Conservation (phyloP, 202 grass and related monocot genomes). For the Setaria italica region DNA sequence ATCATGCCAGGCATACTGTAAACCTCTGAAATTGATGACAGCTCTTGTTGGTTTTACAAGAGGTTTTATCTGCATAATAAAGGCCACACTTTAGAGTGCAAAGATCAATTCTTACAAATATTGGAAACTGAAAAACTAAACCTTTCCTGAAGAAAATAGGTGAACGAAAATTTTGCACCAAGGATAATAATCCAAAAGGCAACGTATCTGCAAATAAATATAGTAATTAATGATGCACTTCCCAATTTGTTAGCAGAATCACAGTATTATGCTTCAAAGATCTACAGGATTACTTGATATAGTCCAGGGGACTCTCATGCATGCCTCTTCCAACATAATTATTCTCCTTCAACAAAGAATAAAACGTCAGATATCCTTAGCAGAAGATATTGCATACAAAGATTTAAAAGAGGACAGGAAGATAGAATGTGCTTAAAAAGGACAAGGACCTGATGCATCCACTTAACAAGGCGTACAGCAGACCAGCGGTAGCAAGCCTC, state of each 20-base stretch:
- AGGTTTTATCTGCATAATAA: slow-evolving; percentile 81
- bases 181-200: slow-evolving; percentile 86
- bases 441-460: slow-evolving; percentile 85
- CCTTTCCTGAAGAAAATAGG: slow-evolving; percentile 98
- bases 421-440: slow-evolving; percentile 7
- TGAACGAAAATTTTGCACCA: slow-evolving; percentile 89
- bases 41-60: slow-evolving; percentile 74
- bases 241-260: slow-evolving; percentile 11
- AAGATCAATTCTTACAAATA: slow-evolving; percentile 25
- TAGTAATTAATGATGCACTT: slow-evolving; percentile 32
- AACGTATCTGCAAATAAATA: slow-evolving; percentile 71
- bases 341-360: slow-evolving; percentile 73
- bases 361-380: slow-evolving; percentile 41
- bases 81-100: slow-evolving; percentile 27
- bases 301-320: slow-evolving; percentile 75
- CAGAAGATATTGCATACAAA: slow-evolving; percentile 31
- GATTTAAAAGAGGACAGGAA: slow-evolving; percentile 33
- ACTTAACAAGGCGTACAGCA: slow-evolving; percentile 71
- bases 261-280: slow-evolving; percentile 21
- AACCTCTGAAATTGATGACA: slow-evolving; percentile 62
- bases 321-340: slow-evolving; percentile 88
- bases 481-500: slow-evolving; percentile 74
- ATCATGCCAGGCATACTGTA: slow-evolving; percentile 87
- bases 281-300: slow-evolving; percentile 71
- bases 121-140: slow-evolving; percentile 26